These are phyloP conservation scores for Cryomyces antarcticus DNA, from an alignment of 495 filamentous ascomycete genomes.

Conservation along the genomic window DNA sequence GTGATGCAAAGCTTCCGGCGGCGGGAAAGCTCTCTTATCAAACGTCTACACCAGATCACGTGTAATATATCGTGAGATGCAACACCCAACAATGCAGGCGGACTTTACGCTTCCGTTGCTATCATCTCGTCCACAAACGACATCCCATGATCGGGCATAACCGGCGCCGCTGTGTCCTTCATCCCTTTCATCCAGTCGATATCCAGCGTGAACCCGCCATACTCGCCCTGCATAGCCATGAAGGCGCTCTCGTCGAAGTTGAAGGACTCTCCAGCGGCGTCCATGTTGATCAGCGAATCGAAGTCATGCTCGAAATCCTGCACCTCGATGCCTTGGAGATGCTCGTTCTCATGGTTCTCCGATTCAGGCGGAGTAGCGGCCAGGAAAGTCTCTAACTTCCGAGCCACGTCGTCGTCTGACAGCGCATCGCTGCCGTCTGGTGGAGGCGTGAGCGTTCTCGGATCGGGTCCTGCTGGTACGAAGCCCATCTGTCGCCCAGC, in stretches of 20 bases:
- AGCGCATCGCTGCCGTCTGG: neutral
- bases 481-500: conserved; percentile 15
- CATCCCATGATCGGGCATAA: too few species aligned
- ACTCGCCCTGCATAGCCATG: conserved; percentile 16
- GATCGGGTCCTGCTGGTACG: neutral
- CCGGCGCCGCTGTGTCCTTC: neutral
- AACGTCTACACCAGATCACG: too few species aligned
- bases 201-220: conserved; percentile 17
- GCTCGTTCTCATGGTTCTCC: neutral
- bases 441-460: neutral
- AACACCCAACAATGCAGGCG: too few species aligned
- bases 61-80: too few species aligned
- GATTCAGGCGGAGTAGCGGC: conserved; percentile 20
- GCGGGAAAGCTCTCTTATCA: too few species aligned
- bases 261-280: conserved; percentile 9
- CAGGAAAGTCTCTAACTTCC: conserved; percentile 18
- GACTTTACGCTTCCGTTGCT: too few species aligned
- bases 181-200: conserved; percentile 19
- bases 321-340: neutral
- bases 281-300: conserved; percentile 14
- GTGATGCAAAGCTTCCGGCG: too few species aligned
- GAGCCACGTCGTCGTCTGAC: conserved; percentile 18
- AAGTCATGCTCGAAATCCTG: conserved; percentile 20
- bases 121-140: too few species aligned
- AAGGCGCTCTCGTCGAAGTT: neutral